Evolutionary conservation across 1,284 basidiomycete genomes (phyloP).

Genomic region (Papiliotrema nemorosa): DNA sequence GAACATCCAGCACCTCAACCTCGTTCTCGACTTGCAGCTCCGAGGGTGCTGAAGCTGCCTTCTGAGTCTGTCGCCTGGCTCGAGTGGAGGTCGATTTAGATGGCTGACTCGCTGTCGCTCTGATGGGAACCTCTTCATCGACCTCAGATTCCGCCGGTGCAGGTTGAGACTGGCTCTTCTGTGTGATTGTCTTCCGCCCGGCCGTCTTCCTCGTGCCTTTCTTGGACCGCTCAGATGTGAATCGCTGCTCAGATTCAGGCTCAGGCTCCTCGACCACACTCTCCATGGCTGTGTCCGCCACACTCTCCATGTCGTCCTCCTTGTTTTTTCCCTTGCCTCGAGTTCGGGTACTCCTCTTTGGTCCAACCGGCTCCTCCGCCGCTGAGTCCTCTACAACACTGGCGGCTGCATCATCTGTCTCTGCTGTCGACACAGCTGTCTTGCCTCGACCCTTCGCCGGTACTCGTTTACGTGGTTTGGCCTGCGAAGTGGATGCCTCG

Average conservation of each 20-base stretch:
- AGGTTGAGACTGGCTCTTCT: conserved; percentile 8
- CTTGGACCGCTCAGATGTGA: conserved; percentile 8
- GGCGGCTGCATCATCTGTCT: background rate
- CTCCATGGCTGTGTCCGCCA: background rate
- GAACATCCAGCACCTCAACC: background rate
- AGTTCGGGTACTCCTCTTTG: background rate
- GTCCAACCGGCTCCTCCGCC: background rate
- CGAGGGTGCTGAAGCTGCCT: background rate
- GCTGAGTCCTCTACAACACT: background rate
- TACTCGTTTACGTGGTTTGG: background rate
- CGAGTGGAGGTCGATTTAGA: background rate
- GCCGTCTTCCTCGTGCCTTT: conserved; percentile 21
- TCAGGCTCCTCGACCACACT: background rate
- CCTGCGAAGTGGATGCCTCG: background rate
- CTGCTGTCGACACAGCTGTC: background rate
- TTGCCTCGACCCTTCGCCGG: conserved; percentile 1
- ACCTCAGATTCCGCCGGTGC: too few relatives aligned
- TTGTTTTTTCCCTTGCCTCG: background rate
- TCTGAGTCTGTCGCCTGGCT: conserved; percentile 1
- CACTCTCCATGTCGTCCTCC: background rate
- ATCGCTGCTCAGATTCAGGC: background rate
- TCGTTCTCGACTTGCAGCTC: conserved; percentile 1
- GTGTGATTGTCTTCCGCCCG: conserved; percentile 8
- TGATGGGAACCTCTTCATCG: too few relatives aligned
- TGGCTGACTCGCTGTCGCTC: background rate